A percentile compares a stretch with the other conserved stretches of the same genome.
Conservation (phyloP, 345 rosid species). For the Salix arbutifolia region DNA sequence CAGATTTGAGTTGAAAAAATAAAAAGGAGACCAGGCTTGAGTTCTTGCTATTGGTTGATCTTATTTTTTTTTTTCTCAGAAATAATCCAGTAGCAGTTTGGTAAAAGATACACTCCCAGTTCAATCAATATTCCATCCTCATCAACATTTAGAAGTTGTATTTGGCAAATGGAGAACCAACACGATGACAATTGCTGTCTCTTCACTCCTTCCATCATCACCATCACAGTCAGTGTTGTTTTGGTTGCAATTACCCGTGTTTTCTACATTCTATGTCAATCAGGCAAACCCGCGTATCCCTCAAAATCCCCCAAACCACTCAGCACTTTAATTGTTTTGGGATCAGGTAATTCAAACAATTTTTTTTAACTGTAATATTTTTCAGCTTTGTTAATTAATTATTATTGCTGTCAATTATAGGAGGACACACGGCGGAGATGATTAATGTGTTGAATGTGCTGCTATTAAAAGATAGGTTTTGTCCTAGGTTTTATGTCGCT, state of each 20-base stretch:
- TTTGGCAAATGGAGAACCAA: slow-evolving; percentile 7
- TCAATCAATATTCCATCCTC: too few relatives aligned
- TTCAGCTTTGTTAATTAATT: background rate
- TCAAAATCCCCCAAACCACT: slow-evolving; percentile 13
- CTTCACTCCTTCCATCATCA: background rate
- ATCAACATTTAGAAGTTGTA: too few relatives aligned
- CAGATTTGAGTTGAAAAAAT: too few relatives aligned
- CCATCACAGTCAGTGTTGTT: background rate
- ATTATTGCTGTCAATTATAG: slow-evolving; percentile 25
- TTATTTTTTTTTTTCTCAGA: too few relatives aligned
- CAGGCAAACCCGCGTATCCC: slow-evolving; percentile 19
- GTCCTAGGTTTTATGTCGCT: slow-evolving; percentile 76
- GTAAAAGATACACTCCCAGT: too few relatives aligned
- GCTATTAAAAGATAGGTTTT: slow-evolving; percentile 51
- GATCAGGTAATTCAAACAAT: slow-evolving; percentile 15
- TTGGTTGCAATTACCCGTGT: slow-evolving; percentile 4
- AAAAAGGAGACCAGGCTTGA: too few relatives aligned
- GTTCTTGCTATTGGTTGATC: too few relatives aligned
- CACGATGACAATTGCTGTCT: background rate
- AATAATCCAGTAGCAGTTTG: too few relatives aligned
- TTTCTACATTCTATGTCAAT: slow-evolving; percentile 14
- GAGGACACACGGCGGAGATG: slow-evolving; percentile 99
- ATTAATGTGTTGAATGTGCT: slow-evolving; percentile 56
- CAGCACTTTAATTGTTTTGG: slow-evolving; percentile 23
- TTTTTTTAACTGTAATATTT: background rate